Evolutionary conservation across 1,139 yeast species (phyloP).

Genomic region (Geotrichum reessii): DNA sequence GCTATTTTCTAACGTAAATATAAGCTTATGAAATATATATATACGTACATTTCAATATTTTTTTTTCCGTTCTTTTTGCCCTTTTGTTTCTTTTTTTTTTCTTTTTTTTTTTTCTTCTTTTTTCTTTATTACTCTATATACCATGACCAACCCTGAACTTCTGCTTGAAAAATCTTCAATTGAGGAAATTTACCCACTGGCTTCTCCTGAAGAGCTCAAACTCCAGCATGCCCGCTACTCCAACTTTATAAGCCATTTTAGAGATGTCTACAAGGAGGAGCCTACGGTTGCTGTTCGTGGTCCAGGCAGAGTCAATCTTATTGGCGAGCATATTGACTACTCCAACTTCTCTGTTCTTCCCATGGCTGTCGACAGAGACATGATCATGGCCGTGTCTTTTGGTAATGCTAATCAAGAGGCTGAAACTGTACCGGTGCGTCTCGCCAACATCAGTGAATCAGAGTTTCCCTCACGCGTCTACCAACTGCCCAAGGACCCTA

Average conservation of each 20-base stretch:
- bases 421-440: slow-evolving; percentile 17
- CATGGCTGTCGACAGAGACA: slow-evolving; percentile 68
- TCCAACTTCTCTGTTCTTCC: slow-evolving; percentile 64
- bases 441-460: slow-evolving; percentile 43
- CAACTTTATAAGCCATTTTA: slow-evolving; percentile 1
- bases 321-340: slow-evolving; percentile 74
- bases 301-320: slow-evolving; percentile 70
- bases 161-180: slow-evolving; percentile 10
- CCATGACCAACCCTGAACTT: slow-evolving; percentile 4
- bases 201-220: slow-evolving; percentile 7
- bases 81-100: not conserved
- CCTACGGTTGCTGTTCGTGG: slow-evolving; percentile 53
- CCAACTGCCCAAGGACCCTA: slow-evolving; percentile 40
- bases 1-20: too few species aligned
- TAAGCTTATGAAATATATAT: not conserved
- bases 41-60: not conserved
- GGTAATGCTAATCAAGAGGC: slow-evolving; percentile 14
- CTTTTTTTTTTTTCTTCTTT: not conserved
- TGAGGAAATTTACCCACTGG: slow-evolving; percentile 12
- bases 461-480: slow-evolving; percentile 41
- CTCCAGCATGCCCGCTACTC: slow-evolving; percentile 10
- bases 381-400: slow-evolving; percentile 48
- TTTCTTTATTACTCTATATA: not conserved
- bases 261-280: slow-evolving; percentile 14
- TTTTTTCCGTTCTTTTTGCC: too few species aligned